Evolutionary conservation across 176 grass and related monocot species (phyloP), one percentile per base, ranked within the genome.

Genomic region (Triticum timopheevii): DNA sequence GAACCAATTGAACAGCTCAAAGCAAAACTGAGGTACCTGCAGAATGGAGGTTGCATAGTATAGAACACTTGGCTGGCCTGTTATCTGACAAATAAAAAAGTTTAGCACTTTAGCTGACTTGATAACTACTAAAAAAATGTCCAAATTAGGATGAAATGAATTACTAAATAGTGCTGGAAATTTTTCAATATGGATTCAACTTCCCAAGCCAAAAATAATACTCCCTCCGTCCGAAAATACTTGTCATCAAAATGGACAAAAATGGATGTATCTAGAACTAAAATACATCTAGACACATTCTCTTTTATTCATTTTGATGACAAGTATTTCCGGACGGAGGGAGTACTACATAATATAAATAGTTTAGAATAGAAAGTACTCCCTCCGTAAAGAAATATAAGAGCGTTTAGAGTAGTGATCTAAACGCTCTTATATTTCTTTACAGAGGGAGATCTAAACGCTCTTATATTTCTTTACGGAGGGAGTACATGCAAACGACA

Each of bases 41-140:
- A 99, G 89, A 90, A 99, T 99, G 47, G 92, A 93, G 76, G 97
- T 84, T 58, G 97, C 97, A 86, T 96, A 99, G 86, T 99, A 99
- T 69, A 99, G 87, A 88, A 99, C 92, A 91, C 94, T 99, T 68
- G 92, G 90, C 69, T 99, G 92, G 56, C 94, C 97, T 73, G 97
- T 99, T 93, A 99, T 99, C 97, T 99, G 91, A 16, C 84, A 88
- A 83, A 84, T 68, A 82, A 83, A 69, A 65, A n/a, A 40, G 39
- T 70, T 83, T 54, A 81, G 73, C 79, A 65, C 33, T 82, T 86
- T 44, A 79, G 74, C 79, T 90, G 67, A 67, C 69, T 72, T 84
- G 62, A 72, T 25, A 69, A 64, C 42, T 58, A 84, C 66, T 38
- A 67, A 85, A 72, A 59, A 76, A 25, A 4, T 36, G 10, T 13